These are phyloP conservation scores for Kwoniella sp. DNA, from an alignment of 768 basidiomycete genomes.

Conservation along the genomic window DNA sequence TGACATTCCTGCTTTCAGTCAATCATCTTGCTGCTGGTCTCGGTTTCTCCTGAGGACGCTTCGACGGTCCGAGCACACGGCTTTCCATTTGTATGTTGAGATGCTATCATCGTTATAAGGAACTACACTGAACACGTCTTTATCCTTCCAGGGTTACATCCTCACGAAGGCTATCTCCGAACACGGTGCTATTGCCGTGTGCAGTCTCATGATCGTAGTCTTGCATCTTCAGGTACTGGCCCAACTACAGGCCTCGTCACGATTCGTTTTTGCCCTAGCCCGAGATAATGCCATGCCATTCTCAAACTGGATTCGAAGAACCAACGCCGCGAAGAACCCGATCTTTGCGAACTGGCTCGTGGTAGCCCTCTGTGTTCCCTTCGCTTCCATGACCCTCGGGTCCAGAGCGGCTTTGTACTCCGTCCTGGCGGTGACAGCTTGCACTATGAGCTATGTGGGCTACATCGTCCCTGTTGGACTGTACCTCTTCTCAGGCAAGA, in stretches of 20 bases:
- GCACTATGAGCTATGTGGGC: conserved; percentile 48
- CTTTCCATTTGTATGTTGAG: conserved; percentile 49
- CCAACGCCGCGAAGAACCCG: conserved; percentile 50
- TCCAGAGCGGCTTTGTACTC: conserved; percentile 46
- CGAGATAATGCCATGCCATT: conserved; percentile 58
- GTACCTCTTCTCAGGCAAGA: conserved; percentile 45
- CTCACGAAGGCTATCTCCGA: conserved; percentile 52
- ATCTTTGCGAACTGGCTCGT: conserved; percentile 55
- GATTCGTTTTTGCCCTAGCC: conserved; percentile 58
- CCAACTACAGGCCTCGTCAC: conserved; percentile 57
- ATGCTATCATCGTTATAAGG: too few species aligned
- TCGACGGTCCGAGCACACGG: conserved; percentile 26
- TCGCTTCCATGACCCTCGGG: conserved; percentile 50
- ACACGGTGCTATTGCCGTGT: conserved; percentile 44
- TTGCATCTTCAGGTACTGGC: conserved; percentile 55
- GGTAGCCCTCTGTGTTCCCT: conserved; percentile 47
- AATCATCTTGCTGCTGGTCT: conserved; percentile 53
- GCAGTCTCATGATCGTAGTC: conserved; percentile 43
- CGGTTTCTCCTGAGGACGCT: conserved; percentile 32
- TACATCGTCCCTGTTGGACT: conserved; percentile 50
- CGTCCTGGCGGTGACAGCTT: conserved; percentile 55
- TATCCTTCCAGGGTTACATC: conserved; percentile 46
- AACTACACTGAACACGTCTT: too few species aligned
- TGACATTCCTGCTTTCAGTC: conserved; percentile 30
- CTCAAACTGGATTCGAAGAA: conserved; percentile 48